Evolutionary conservation across 805 yeast genomes (phyloP).

Genomic region (Saccharomycopsis microspora): DNA sequence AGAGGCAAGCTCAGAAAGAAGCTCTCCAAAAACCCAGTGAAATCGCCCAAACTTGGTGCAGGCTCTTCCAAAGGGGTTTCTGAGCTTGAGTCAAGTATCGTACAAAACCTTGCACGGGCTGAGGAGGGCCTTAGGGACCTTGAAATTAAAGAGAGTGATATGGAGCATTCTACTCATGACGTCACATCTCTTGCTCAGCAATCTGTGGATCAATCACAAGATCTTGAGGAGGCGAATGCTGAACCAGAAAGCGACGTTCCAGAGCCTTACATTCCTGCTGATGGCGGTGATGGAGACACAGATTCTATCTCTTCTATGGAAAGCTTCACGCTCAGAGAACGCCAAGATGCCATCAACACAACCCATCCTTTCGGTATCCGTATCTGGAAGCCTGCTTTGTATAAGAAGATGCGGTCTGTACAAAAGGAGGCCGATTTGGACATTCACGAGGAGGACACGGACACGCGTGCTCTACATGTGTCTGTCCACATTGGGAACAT

Average conservation of each 20-base stretch:
- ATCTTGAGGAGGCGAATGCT: not conserved
- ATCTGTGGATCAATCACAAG: not conserved
- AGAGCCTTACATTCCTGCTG: not conserved
- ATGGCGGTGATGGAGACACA: conserved; percentile 20
- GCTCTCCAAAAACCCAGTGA: conserved; percentile 18
- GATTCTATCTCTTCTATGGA: conserved; percentile 48
- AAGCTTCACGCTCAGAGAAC: conserved; percentile 77
- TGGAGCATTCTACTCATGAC: not conserved
- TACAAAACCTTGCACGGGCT: conserved; percentile 19
- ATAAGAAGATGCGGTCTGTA: conserved; percentile 86
- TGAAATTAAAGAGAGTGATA: conserved; percentile 17
- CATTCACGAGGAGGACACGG: conserved; percentile 59
- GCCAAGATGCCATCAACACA: conserved; percentile 92
- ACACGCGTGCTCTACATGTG: conserved; percentile 30
- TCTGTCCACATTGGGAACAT: conserved; percentile 57
- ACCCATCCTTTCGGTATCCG: conserved; percentile 98
- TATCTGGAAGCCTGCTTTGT: conserved; percentile 96
- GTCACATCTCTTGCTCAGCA: not conserved
- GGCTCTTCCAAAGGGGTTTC: not conserved
- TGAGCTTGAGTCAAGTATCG: conserved; percentile 17
- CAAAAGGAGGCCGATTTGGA: conserved; percentile 87
- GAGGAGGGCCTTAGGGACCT: conserved; percentile 19
- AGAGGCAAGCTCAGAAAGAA: conserved; percentile 32
- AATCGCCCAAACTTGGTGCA: conserved; percentile 9
- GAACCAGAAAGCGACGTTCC: not conserved